Evolutionary conservation across 2,329 filamentous ascomycete genomes (phyloP).

Genomic region (Bipolaris sorokiniana): DNA sequence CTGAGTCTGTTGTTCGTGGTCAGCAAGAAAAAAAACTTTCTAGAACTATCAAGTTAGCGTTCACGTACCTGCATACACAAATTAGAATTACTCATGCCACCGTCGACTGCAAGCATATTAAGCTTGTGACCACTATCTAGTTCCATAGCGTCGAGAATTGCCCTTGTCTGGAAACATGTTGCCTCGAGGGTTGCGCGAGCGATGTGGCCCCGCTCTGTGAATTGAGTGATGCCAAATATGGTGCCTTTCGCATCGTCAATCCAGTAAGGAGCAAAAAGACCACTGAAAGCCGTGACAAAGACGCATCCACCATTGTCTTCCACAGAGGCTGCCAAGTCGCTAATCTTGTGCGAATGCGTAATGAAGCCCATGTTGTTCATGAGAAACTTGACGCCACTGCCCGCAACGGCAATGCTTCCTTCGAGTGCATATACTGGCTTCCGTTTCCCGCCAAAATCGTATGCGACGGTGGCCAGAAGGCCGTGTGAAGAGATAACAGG

Average conservation of each 20-base stretch:
- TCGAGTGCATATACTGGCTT: conserved; percentile 81
- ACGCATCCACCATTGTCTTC: conserved; percentile 82
- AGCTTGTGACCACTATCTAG: conserved; percentile 80
- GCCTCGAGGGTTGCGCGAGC: conserved; percentile 89
- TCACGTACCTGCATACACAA: conserved; percentile 75
- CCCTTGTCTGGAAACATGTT: conserved; percentile 90
- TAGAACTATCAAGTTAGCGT: neutral
- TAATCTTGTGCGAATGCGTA: conserved; percentile 66
- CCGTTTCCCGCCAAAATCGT: conserved; percentile 73
- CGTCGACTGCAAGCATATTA: conserved; percentile 79
- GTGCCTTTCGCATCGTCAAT: conserved; percentile 91
- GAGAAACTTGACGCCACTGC: conserved; percentile 74
- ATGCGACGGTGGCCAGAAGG: conserved; percentile 84
- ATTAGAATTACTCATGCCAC: conserved; percentile 86
- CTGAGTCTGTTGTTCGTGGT: conserved; percentile 64
- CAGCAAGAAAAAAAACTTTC: conserved; percentile 13
- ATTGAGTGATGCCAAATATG: conserved; percentile 80
- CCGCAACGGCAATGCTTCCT: conserved; percentile 82
- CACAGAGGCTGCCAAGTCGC: conserved; percentile 67
- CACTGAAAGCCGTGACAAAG: conserved; percentile 88
- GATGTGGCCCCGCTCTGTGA: conserved; percentile 84
- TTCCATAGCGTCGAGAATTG: conserved; percentile 90
- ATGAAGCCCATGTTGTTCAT: conserved; percentile 71
- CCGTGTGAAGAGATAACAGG: conserved; percentile 86
- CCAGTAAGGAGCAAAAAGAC: conserved; percentile 92